Base-by-base conservation (phyloP, 2,329 filamentous ascomycete species). In the Verticillium nonalfalfae region DNA sequence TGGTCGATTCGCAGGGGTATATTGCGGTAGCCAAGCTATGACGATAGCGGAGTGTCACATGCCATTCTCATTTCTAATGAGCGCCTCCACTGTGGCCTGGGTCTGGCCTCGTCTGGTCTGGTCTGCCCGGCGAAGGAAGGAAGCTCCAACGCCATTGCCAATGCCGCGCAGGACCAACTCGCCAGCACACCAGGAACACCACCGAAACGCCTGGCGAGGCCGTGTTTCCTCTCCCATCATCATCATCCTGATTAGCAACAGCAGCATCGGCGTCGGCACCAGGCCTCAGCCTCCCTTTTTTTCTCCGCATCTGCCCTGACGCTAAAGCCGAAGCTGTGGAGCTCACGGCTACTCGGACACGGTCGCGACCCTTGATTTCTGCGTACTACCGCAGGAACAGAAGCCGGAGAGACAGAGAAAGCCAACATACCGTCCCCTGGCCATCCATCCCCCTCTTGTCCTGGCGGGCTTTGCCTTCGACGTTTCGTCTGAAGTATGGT, bases 11-110 rank as follows among this genome's bases (percentile, higher is more conserved):
- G 45, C 45, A 50, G 45, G 39, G 45, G 45, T 10, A 10, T 26
- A 50, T 26, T 10, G 18, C n/a, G 18, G 45, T 50, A 50, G n/a
- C 18, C 18, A 26, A 4, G 15, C 34, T 63, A 66, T 62, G 35
- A 33, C 15, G 15, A 14, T 60, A 67, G 18, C 56, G 65, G 39
- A 61, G 60, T 59, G 57, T 67, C 65, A 67, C 65, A 67, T 67
- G 65, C 60, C 59, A 63, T 14, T 26, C 59, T 10, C 18, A 50
- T 50, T 26, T 39, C 45, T 50, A 50, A 55, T 55, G 57, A 55
- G 13, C 33, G 56, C 26, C 50, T 58, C 56, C 45, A 34, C 56
- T 55, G n/a, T 39, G 33, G 38, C 45, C 14, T 55, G 52, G 18
- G 33, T 57, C 36, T 36, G 35, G 35, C 26, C 26, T 26, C 26